Conservation (phyloP, 2,329 filamentous ascomycete genomes). For the Hypoxylon sp. region DNA sequence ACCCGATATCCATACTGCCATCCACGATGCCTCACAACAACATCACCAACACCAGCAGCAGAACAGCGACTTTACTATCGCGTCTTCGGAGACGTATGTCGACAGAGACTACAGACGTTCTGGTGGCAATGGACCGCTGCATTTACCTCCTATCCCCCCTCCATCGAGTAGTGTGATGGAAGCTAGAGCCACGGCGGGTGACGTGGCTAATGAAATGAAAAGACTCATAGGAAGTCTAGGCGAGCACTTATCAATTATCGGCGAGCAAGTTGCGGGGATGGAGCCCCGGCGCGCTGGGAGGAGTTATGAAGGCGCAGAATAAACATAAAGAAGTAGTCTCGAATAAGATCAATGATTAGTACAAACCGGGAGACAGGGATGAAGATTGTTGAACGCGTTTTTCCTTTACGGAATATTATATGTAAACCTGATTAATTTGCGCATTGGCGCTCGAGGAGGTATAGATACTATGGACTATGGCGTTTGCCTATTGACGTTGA, state of each 20-base stretch:
- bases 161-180: slow-evolving; percentile 69
- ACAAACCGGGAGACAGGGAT: neutral
- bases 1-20: slow-evolving; percentile 35
- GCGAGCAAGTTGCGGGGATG: slow-evolving; percentile 61
- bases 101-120: slow-evolving; percentile 19
- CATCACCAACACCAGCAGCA: slow-evolving; percentile 35
- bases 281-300: slow-evolving; percentile 51
- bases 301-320: slow-evolving; percentile 33
- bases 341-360: neutral
- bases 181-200: slow-evolving; percentile 65
- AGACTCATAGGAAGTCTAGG: slow-evolving; percentile 65
- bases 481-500: neutral
- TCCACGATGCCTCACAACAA: slow-evolving; percentile 42
- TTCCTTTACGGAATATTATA: neutral
- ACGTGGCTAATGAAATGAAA: slow-evolving; percentile 67
- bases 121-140: slow-evolving; percentile 8
- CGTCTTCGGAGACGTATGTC: slow-evolving; percentile 38
- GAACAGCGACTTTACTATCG: slow-evolving; percentile 31
- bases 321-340: neutral
- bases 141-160: slow-evolving; percentile 60
- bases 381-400: neutral
- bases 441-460: neutral
- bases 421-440: neutral
- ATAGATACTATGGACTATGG: neutral
- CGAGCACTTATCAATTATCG: slow-evolving; percentile 64